These are phyloP conservation scores for Paecilomyces formosus DNA, from an alignment of 2,329 filamentous ascomycete genomes.

Conservation along the genomic window DNA sequence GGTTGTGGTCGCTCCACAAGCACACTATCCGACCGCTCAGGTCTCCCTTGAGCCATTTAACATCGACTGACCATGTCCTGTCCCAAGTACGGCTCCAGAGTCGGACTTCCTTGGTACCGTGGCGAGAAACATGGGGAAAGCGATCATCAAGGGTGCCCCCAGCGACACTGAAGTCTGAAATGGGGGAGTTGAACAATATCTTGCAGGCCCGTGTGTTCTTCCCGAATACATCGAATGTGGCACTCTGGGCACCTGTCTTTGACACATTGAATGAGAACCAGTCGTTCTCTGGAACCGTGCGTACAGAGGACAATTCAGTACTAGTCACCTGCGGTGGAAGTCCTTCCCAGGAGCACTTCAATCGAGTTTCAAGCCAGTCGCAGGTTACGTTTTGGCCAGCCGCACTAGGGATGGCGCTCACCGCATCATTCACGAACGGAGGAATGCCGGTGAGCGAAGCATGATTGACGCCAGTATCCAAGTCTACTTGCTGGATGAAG, in stretches of 20 bases:
- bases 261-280: conserved; percentile 63
- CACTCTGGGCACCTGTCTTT: conserved; percentile 38
- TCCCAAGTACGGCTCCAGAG: conserved; percentile 80
- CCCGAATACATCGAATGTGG: conserved; percentile 60
- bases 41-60: conserved; percentile 48
- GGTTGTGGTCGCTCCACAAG: conserved; percentile 81
- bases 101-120: conserved; percentile 60
- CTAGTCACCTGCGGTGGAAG: conserved; percentile 56
- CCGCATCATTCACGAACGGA: conserved; percentile 59
- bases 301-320: conserved; percentile 21
- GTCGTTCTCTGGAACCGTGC: conserved; percentile 39
- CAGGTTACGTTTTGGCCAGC: conserved; percentile 56
- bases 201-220: conserved; percentile 73
- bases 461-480: conserved; percentile 62
- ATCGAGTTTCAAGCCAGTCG: conserved; percentile 32
- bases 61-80: conserved; percentile 66
- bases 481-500: conserved; percentile 74
- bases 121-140: conserved; percentile 56
- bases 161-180: conserved; percentile 57
- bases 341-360: conserved; percentile 65
- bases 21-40: conserved; percentile 65
- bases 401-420: conserved; percentile 63
- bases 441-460: conserved; percentile 64
- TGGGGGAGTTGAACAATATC: conserved; percentile 61
- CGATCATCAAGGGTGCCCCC: conserved; percentile 52